phyloP scores from a whole-genome alignment of 805 yeast species.

The Nakazawaea holstii region DNA sequence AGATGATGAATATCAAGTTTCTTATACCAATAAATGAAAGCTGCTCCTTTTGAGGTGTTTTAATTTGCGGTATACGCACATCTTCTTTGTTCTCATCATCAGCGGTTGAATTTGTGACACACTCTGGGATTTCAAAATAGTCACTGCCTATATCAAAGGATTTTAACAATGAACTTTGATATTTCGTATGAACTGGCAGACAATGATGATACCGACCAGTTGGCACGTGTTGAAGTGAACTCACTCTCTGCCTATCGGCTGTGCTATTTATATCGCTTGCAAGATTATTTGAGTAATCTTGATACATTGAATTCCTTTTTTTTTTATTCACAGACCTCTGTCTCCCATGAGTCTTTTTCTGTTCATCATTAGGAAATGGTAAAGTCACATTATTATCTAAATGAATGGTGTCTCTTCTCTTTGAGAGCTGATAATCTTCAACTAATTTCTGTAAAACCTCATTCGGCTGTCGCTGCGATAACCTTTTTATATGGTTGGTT shows the following conservation, averaged over 20 bases:
- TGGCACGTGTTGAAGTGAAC: background rate
- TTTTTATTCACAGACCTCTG: slow-evolving; percentile 6
- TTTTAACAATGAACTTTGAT: slow-evolving; percentile 1
- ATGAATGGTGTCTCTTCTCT: background rate
- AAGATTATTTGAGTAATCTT: slow-evolving; percentile 2
- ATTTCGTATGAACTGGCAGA: slow-evolving; percentile 6
- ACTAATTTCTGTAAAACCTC: slow-evolving; percentile 3
- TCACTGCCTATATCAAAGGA: slow-evolving; percentile 5
- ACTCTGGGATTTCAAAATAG: background rate
- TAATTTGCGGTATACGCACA: background rate
- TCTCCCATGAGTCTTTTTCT: slow-evolving; percentile 2
- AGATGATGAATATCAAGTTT: slow-evolving; percentile 8
- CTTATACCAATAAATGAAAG: slow-evolving; percentile 9
- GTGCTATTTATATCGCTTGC: background rate
- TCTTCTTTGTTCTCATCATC: background rate
- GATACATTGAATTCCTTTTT: slow-evolving; percentile 8
- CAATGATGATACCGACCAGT: slow-evolving; percentile 2
- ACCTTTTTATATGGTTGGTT: background rate
- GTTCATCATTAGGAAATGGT: slow-evolving; percentile 6
- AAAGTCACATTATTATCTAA: slow-evolving; percentile 6
- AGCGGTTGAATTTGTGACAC: background rate
- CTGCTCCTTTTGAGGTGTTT: background rate
- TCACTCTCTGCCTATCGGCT: background rate
- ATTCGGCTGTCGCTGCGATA: slow-evolving; percentile 9
- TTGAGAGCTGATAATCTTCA: slow-evolving; percentile 1